These are phyloP conservation scores for Peronospora destructor DNA, from an alignment of 352 stramenopile genomes.

Conservation along the genomic window DNA sequence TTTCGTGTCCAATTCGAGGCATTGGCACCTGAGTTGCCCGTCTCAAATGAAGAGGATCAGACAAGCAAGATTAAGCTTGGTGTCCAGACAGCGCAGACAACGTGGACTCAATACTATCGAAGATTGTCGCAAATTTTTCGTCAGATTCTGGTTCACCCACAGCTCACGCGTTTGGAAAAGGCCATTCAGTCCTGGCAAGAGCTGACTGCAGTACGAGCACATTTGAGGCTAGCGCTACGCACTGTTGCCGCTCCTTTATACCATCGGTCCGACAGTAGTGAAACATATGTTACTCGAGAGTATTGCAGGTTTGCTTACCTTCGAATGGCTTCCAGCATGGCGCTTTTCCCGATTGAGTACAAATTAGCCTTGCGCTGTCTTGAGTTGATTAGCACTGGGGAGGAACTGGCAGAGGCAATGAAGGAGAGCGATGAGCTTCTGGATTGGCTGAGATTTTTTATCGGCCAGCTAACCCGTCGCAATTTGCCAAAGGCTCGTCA, in stretches of 20 bases:
- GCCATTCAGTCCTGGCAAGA: slow-evolving; percentile 36
- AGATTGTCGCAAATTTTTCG: slow-evolving; percentile 23
- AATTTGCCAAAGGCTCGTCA: slow-evolving; percentile 44
- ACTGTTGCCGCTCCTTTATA: slow-evolving; percentile 23
- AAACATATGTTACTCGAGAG: slow-evolving; percentile 20
- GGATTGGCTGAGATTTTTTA: slow-evolving; percentile 66
- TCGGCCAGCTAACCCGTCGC: slow-evolving; percentile 47
- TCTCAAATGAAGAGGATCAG: slow-evolving; percentile 10
- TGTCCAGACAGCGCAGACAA: slow-evolving; percentile 11
- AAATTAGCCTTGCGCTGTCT: slow-evolving; percentile 46
- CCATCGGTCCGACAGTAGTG: slow-evolving; percentile 11
- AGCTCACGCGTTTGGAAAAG: slow-evolving; percentile 32
- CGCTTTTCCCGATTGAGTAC: slow-evolving; percentile 57
- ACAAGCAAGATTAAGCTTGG: slow-evolving; percentile 6
- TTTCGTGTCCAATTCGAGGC: slow-evolving; percentile 51
- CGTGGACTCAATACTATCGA: slow-evolving; percentile 29
- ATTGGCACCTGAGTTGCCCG: slow-evolving; percentile 25
- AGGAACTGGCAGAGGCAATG: slow-evolving; percentile 27
- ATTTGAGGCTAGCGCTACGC: slow-evolving; percentile 35
- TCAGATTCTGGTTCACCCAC: slow-evolving; percentile 14
- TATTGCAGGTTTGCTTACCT: slow-evolving; percentile 28
- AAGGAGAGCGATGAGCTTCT: slow-evolving; percentile 30
- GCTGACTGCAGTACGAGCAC: slow-evolving; percentile 30
- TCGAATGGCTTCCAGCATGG: slow-evolving; percentile 33
- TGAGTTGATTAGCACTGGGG: slow-evolving; percentile 27